These are phyloP conservation scores for Stephanocyclus meneghinianus DNA, from an alignment of 352 stramenopile genomes.

Conservation along the genomic window DNA sequence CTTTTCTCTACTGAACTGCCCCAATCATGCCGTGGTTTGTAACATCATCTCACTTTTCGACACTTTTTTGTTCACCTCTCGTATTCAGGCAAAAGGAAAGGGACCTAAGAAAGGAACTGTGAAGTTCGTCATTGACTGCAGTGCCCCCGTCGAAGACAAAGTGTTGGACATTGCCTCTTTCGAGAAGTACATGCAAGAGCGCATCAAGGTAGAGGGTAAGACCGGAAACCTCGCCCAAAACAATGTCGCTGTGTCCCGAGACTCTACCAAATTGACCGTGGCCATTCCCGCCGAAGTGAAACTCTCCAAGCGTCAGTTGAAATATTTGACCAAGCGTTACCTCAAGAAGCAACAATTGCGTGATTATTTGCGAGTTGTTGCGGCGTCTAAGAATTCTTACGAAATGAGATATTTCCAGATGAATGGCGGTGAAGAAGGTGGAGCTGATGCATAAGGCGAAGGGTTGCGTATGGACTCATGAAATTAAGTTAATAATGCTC, in stretches of 20 bases:
- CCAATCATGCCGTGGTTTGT: too few relatives aligned
- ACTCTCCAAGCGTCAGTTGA: conserved; percentile 98
- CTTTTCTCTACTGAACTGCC: too few relatives aligned
- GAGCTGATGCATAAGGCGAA: conserved; percentile 59
- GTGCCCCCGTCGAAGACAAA: conserved; percentile 97
- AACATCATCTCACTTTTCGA: neutral
- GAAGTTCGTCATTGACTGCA: conserved; percentile 90
- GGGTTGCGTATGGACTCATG: neutral
- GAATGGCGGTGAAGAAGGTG: conserved; percentile 90
- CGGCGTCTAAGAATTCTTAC: conserved; percentile 97
- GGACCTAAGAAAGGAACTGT: conserved; percentile 83
- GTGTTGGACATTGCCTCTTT: conserved; percentile 98
- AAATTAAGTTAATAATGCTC: conserved; percentile 10
- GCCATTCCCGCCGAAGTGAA: conserved; percentile 84
- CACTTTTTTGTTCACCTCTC: neutral
- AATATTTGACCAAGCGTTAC: conserved; percentile 99
- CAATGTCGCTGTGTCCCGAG: conserved; percentile 92
- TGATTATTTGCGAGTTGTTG: conserved; percentile 99
- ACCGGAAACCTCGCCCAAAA: conserved; percentile 91
- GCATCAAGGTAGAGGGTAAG: conserved; percentile 99
- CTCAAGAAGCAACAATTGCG: conserved; percentile 99
- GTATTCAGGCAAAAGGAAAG: conserved; percentile 74
- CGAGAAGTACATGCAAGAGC: conserved; percentile 99
- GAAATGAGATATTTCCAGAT: conserved; percentile 99
- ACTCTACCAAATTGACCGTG: conserved; percentile 94